Percentiles rank a stretch among this genome's conserved stretches.
Conservation (phyloP, 2,329 filamentous ascomycete genomes). For the Diaporthe ilicicola region DNA sequence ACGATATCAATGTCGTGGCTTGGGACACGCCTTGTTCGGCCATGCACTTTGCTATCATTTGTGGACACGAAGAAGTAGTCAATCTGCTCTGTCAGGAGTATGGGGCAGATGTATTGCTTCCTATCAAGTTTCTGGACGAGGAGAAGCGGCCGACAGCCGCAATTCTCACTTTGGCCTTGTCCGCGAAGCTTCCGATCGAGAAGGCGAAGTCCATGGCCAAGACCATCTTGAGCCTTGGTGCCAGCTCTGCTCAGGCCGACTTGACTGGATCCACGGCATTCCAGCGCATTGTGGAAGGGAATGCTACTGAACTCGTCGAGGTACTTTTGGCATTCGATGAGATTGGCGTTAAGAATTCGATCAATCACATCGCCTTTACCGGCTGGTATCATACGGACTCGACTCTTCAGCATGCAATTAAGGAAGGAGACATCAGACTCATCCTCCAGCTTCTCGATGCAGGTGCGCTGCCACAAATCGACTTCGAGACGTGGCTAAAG, state of each 20-base stretch:
- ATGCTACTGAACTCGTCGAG: constrained; percentile 58
- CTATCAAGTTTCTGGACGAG: constrained; percentile 70
- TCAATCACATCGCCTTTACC: constrained; percentile 69
- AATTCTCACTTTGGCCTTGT: constrained; percentile 75
- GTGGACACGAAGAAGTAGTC: constrained; percentile 75
- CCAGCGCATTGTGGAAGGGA: constrained; percentile 67
- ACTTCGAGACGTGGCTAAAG: constrained; percentile 72
- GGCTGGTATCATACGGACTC: constrained; percentile 31
- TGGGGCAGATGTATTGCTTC: constrained; percentile 79
- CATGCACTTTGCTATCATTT: constrained; percentile 80
- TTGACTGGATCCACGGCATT: constrained; percentile 70
- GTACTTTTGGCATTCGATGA: constrained; percentile 64
- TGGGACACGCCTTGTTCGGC: constrained; percentile 82
- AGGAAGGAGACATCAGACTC: constrained; percentile 58
- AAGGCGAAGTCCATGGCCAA: constrained; percentile 72
- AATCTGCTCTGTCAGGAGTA: constrained; percentile 74
- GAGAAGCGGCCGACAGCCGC: constrained; percentile 62
- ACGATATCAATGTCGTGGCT: constrained; percentile 78
- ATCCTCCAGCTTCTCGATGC: constrained; percentile 68
- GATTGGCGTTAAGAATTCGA: constrained; percentile 66
- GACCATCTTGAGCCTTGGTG: constrained; percentile 74
- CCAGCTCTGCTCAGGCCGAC: constrained; percentile 78
- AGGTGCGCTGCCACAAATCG: constrained; percentile 67
- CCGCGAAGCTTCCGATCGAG: constrained; percentile 68
- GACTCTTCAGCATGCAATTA: constrained; percentile 65